Evolutionary conservation across 2,329 filamentous ascomycete species (phyloP).

Genomic region (Venturia pyrina): DNA sequence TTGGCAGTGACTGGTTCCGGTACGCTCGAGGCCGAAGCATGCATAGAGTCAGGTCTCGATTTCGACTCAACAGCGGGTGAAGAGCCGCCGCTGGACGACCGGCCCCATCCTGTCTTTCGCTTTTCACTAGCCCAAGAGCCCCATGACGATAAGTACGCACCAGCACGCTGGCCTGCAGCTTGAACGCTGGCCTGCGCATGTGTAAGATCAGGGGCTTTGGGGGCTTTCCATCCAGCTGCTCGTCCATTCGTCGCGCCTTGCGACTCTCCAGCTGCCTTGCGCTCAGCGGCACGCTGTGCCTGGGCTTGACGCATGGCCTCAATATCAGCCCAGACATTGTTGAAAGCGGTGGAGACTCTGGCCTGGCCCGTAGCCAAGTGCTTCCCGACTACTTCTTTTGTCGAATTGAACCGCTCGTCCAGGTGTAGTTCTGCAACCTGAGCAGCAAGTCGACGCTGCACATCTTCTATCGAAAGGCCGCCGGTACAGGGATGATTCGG

Average conservation of each 20-base stretch:
- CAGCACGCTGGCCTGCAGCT: conserved; percentile 45
- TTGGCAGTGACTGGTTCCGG: neutral
- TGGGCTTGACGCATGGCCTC: conserved; percentile 70
- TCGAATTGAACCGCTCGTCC: conserved; percentile 78
- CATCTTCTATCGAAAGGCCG: conserved; percentile 85
- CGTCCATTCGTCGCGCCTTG: conserved; percentile 7
- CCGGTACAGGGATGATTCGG: conserved; percentile 90
- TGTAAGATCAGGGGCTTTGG: conserved; percentile 37
- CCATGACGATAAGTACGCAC: conserved; percentile 55
- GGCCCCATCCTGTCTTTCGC: conserved; percentile 43
- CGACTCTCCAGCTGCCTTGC: conserved; percentile 29
- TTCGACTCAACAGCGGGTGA: neutral
- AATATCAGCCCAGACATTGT: conserved; percentile 82
- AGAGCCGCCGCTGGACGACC: conserved; percentile 1
- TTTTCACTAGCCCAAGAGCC: conserved; percentile 63
- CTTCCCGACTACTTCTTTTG: conserved; percentile 75
- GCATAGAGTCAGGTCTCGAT: neutral
- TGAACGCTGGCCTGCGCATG: conserved; percentile 45
- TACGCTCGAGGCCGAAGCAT: neutral
- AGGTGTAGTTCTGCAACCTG: conserved; percentile 91
- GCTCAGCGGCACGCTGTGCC: conserved; percentile 50
- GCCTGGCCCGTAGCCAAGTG: conserved; percentile 81
- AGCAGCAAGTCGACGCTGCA: conserved; percentile 78
- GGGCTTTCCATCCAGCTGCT: conserved; percentile 13
- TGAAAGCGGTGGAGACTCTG: conserved; percentile 79